Base-by-base conservation (phyloP, 1,284 basidiomycete species). In the Farysia itapuensis region DNA sequence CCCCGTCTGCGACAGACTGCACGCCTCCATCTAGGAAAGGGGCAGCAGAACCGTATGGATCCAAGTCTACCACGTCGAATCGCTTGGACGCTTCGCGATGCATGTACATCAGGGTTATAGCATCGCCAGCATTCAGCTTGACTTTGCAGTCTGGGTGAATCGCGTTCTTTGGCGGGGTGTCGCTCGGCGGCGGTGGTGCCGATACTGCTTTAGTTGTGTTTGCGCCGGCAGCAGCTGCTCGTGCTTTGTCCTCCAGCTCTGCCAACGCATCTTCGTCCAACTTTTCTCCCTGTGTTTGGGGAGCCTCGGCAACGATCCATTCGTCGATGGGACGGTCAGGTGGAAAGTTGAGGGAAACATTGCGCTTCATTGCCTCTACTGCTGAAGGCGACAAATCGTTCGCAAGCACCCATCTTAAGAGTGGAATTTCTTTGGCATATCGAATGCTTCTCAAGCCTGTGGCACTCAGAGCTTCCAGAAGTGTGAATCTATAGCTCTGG, bases 1-100 rank as follows among this genome's bases (percentile, higher is more conserved):
- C 91, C 5, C 73, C 73, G 31, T 95, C 92, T 19, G 84, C 83
- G 3, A 97, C 82, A 43, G 84, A 85, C 70, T 95, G 91, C n/a
- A 98, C 86, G 0, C 94, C 91, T n/a, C 86, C 87, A 70, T 99
- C 95, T 23, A 98, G 85, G 77, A 99, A 99, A 1, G 93, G 92
- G 3, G 91, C 88, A 1, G 95, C 95, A 5, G 91, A 94, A 0
- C 95, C 95, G 74, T 98, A 99, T 0, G 95, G 95, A 75, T 98
- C 94, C 14, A 99, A 82, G 76, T 99, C 95, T 16, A 99, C 86
- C 23, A 92, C 89, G 63, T 98, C 92, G 26, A 96, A 93, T 5
- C 87, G 85, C 11, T 83, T 80, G 30, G 81, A 81, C 30, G 84
- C 84, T 39, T 82, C 80, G 30, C 92, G 86, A 75, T 95, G 91